These are phyloP conservation scores for Penicillium janthinellum DNA, from an alignment of 2,329 filamentous ascomycete species.

Conservation along the genomic window DNA sequence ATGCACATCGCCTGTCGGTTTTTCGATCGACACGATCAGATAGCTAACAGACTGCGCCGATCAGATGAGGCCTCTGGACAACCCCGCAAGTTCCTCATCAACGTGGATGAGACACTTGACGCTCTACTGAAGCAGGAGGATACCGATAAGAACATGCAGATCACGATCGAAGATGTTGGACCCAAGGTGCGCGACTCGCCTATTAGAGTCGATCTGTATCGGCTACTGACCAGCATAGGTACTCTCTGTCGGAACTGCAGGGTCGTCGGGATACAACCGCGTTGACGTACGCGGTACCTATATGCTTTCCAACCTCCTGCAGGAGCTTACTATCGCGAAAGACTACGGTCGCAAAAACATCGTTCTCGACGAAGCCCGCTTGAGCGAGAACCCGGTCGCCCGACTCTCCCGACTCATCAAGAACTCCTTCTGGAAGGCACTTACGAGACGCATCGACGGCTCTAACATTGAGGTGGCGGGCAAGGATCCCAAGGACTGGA, in stretches of 20 bases:
- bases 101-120: conserved; percentile 81
- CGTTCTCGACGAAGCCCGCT: conserved; percentile 82
- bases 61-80: conserved; percentile 72
- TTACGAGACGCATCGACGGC: conserved; percentile 88
- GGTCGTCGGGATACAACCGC: conserved; percentile 80
- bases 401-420: conserved; percentile 83
- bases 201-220: not conserved
- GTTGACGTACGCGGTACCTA: conserved; percentile 95
- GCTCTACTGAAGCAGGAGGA: conserved; percentile 83
- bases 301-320: conserved; percentile 93
- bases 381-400: conserved; percentile 94
- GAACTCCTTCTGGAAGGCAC: conserved; percentile 87
- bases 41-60: conserved; percentile 18
- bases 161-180: conserved; percentile 93
- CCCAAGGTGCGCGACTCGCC: conserved; percentile 66
- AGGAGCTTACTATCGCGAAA: conserved; percentile 90
- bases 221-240: conserved; percentile 56
- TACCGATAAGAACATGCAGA: conserved; percentile 91
- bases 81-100: conserved; percentile 79
- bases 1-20: conserved; percentile 14
- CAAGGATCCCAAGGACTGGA: conserved; percentile 94
- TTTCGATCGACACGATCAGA: not conserved
- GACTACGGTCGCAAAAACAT: conserved; percentile 88
- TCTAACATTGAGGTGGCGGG: conserved; percentile 78
- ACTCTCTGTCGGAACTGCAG: conserved; percentile 79